Base-by-base conservation (phyloP, 2,329 filamentous ascomycete species). In the Trichoderma brevicompactum region DNA sequence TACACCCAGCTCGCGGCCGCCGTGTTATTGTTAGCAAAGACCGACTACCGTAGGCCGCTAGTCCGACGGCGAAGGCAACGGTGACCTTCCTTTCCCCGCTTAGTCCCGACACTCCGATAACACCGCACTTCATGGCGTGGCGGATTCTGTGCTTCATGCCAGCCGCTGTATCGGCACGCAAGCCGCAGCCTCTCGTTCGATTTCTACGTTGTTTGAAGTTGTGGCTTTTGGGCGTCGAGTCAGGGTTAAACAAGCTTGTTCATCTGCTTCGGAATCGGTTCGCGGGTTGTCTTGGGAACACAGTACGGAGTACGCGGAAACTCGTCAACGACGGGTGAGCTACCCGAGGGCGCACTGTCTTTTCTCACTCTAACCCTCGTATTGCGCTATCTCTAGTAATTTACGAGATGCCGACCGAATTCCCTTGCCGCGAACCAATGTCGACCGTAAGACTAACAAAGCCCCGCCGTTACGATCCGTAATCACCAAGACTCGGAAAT, bases 1-100 rank as follows among this genome's bases (percentile, higher is more conserved):
- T 52, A 36, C 38, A 52, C 38, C 46, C 19, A 32, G 1, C n/a
- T 34, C 23, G 23, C 40, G 23, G 12, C n/a, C 58, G 17, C 28
- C 46, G 36, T 50, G 36, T 41, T 13, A 43, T 28, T 61, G 38
- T 52, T 60, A 38, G 46, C 13, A 13, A 34, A 15, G 58, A 7
- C 36, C 52, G 38, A 55, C 8, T 17, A 50, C 19, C 36, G 32
- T 23, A 8, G 19, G 43, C 34, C 43, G 23, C 44, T 50, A 60
- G 34, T 34, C 23, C 9, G 19, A 6, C 15, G n/a, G 28, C 19
- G 48, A 61, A 17, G 15, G 36, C 23, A 40, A 19, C 17, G 49
- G 41, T 46, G 59, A 53, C 38, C 40, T 63, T 54, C 49, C 40
- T 53, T 44, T 54, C 48, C 59, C 59, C 49, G 40, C 59, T 63